Evolutionary conservation across 352 stramenopile species (phyloP), one percentile per base, ranked within the genome.

Genomic region (Globisporangium ultimum): DNA sequence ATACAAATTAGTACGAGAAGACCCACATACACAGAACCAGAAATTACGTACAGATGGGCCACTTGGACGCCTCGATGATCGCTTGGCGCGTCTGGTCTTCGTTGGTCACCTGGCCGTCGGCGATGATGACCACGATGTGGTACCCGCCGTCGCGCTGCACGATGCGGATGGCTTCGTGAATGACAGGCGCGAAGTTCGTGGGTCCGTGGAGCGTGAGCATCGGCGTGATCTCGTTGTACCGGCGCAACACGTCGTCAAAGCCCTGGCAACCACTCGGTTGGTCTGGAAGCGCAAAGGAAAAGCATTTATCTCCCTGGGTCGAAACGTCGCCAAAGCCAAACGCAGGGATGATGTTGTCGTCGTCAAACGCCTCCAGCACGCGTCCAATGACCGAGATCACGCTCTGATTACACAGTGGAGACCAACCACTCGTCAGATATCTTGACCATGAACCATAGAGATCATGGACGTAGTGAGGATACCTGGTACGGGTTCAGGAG

Each of bases 101-200:
- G 53, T 87, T 80, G 32, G 62, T 92, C 28, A 81, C 71, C 63
- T 74, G 70, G 1, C 82, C 85, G 53, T 80, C 86, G 40, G 68
- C 74, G n/a, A 92, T 78, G 49, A 94, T 78, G 22, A 92, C 71
- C 17, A 94, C 60, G 52, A 94, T 91, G 62, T 94, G 85, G 57
- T 91, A 92, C 1, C 76, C 78, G 0, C 67, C 64, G 22, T 80
- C 72, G 20, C 65, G 46, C 17, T 72, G 46, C 4, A 79, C 74
- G 17, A 70, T 64, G 15, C 70, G 61, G 49, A 89, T 87, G 6
- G 84, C 64, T 52, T 91, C 58, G 4, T 68, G 47, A 65, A 94
- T 90, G 41, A 90, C 73, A 0, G 80, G 80, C 3, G 76, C 84
- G 49, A 92, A 76, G 57, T 86, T 92, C 3, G 78, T 88, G 0